Base-by-base conservation (phyloP, 352 stramenopile genomes). In the Globisporangium nagaii region DNA sequence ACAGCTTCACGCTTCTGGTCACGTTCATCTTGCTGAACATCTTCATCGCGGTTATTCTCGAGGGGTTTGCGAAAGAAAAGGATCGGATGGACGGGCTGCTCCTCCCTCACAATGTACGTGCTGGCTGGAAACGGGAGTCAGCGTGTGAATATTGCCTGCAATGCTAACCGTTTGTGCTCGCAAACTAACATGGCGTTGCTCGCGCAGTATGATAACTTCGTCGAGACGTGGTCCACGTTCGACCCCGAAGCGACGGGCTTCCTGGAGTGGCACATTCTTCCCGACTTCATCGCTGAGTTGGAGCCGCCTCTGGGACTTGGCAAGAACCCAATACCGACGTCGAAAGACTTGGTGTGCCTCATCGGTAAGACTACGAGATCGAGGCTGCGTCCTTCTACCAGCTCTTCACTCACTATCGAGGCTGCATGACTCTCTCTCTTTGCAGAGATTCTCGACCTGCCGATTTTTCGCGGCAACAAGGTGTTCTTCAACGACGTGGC, bases 21-120 rank as follows among this genome's bases (percentile, higher is more conserved):
- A 84, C 76, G 4, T 96, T 91, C 48, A 76, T 97, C 25, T 66
- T 97, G 28, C 63, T 97, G 28, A 97, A 97, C 51, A 86, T 97
- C 50, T 95, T 97, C 67, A 93, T 97, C 45, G 90, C 81, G 17
- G 84, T 97, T 35, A 93, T 97, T 37, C 76, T 97, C 25, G 85
- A 97, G 41, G 84, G 82, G 11, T 97, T 97, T 60, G 75, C 91
- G 20, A 86, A 86, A 31, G 77, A 76, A 42, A 83, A 78, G 56
- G 84, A 93, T 47, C 67, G 82, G 10, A 77, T 88, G 22, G 67
- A 79, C 27, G 70, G 70, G 8, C 54, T 88, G 11, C 46, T 88
- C 2, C 64, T 83, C 19, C 77, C 74, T 3, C 56, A 82, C 44
- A 70, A 88, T 49, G 77, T 88, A 73, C 15, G 70, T 56, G 5